Conservation (phyloP, 1,139 yeast species). For the Pichia sp. region DNA sequence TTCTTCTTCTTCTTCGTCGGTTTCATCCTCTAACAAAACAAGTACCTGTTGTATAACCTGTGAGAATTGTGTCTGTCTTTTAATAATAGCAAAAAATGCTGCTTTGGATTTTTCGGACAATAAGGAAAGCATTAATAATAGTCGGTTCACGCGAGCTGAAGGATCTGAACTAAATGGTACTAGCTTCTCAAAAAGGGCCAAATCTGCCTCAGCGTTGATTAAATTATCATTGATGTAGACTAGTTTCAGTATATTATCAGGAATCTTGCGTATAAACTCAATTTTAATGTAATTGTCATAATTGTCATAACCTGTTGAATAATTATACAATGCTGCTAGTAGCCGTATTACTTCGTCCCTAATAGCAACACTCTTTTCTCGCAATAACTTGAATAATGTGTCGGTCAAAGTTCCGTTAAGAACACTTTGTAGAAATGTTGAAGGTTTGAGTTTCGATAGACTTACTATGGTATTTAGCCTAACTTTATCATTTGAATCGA, state of each 20-base stretch:
- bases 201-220: constrained; percentile 68
- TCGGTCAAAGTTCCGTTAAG: constrained; percentile 45
- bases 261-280: constrained; percentile 51
- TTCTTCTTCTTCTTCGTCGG: constrained; percentile 26
- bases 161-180: constrained; percentile 48
- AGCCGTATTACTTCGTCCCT: constrained; percentile 57
- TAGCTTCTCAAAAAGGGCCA: constrained; percentile 53
- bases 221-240: constrained; percentile 70
- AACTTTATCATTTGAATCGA: constrained; percentile 74
- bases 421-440: constrained; percentile 35
- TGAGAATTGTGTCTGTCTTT: constrained; percentile 61
- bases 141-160: constrained; percentile 45
- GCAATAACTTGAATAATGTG: constrained; percentile 55
- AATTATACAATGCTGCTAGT: constrained; percentile 51
- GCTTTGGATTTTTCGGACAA: constrained; percentile 57
- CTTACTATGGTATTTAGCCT: constrained; percentile 54
- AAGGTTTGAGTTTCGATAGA: constrained; percentile 17
- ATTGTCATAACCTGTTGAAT: neutral
- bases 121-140: constrained; percentile 44
- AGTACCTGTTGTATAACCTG: constrained; percentile 38
- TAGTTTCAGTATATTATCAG: constrained; percentile 61
- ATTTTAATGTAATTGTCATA: constrained; percentile 27
- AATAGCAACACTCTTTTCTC: constrained; percentile 68
- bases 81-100: constrained; percentile 64
- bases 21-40: constrained; percentile 37